Evolutionary conservation across 345 rosid genomes (phyloP), one percentile per base, ranked within the genome.

Genomic region (Eucalyptus erythrocorys): DNA sequence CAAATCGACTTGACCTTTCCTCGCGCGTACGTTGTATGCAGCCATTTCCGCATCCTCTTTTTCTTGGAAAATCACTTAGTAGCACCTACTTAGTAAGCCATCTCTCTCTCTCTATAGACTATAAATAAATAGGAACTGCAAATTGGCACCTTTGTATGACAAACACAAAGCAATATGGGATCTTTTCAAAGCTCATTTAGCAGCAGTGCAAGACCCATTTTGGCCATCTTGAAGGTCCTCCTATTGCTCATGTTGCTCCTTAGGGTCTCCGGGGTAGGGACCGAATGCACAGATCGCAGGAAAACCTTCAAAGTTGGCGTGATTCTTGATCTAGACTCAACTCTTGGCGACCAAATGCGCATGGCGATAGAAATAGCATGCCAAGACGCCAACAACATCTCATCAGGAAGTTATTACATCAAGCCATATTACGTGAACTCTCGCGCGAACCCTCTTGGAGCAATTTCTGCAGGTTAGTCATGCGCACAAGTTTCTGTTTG

Each of bases 331-430:
- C 45, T 90, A 51, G 89, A 94, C 89, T 87, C 94, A 86, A 92
- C 93, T 85, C 57, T 48, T 6, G 87, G 86, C 37, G 92, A 88
- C 87, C 94, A 93, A 89, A 89, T 89, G 90, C 91, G 87, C 89
- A 88, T 88, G 5, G 95, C 95, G 7, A 87, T 95, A 88, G 91
- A 92, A 89, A 88, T 93, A 19, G 93, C 95, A 17, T 92, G 91
- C 86, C 88, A n/a, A 37, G 88, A 90, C 66, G 91, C 88, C 91
- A 92, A 90, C 87, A 68, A 12, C 13, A 21, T 1, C 45, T 19
- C 82, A 19, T 88, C 90, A 4, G 61, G 88, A 82, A 34, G 88
- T 89, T 90, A 85, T 87, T 89, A 89, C 34, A 86, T 93, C 5
- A 90, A 92, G 43, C 93, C 94, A 51, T 87, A 91, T 85, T 89